These are phyloP conservation scores for Diaporthe capsici DNA, from an alignment of 2,329 filamentous ascomycete genomes.

Conservation along the genomic window DNA sequence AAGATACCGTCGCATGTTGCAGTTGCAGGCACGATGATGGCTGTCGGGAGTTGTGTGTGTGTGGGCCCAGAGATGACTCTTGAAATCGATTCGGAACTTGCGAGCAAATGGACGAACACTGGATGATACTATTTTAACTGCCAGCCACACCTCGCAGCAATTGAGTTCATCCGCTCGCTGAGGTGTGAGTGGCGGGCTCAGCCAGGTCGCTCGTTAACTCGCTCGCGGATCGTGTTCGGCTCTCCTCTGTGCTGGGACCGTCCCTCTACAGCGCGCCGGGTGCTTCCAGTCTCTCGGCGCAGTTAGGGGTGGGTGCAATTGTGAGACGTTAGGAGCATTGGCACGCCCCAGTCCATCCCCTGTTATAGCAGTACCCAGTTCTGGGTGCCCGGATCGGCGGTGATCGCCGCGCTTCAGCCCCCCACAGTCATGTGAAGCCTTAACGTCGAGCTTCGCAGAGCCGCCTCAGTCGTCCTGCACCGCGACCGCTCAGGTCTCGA, in stretches of 20 bases:
- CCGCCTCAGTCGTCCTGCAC: background rate
- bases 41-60: slow-evolving; percentile 8
- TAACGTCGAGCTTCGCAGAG: slow-evolving; percentile 20
- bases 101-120: slow-evolving; percentile 23
- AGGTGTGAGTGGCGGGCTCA: background rate
- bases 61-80: slow-evolving; percentile 14
- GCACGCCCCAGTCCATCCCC: slow-evolving; percentile 34
- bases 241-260: background rate
- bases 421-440: slow-evolving; percentile 21
- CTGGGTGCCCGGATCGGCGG: slow-evolving; percentile 14
- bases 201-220: background rate
- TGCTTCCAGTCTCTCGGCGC: slow-evolving; percentile 26
- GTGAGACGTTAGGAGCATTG: slow-evolving; percentile 39
- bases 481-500: slow-evolving; percentile 27
- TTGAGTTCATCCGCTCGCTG: slow-evolving; percentile 17
- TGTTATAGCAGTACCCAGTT: slow-evolving; percentile 32
- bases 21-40: slow-evolving; percentile 1
- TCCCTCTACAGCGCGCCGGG: background rate
- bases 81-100: slow-evolving; percentile 27
- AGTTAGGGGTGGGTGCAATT: slow-evolving; percentile 15
- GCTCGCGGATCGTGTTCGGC: slow-evolving; percentile 5
- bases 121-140: slow-evolving; percentile 18
- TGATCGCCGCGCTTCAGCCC: slow-evolving; percentile 5
- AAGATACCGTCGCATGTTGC: slow-evolving; percentile 24
- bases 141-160: background rate